Evolutionary conservation across 1,139 yeast genomes (phyloP).

Genomic region (Pichia sp.): DNA sequence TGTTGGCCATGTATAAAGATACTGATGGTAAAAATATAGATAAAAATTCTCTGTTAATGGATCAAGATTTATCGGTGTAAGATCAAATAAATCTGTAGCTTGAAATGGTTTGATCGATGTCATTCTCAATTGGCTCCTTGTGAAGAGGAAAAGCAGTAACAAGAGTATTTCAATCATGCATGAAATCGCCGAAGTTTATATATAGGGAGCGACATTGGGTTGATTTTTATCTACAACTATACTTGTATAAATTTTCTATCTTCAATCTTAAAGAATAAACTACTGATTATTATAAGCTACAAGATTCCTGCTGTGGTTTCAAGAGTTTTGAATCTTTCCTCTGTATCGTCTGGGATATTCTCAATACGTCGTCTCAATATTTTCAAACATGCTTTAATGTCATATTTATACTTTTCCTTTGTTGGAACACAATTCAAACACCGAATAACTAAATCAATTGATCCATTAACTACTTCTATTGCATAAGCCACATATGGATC

Average conservation of each 20-base stretch:
- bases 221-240: too few species aligned
- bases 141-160: not conserved
- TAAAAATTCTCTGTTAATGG: constrained; percentile 88
- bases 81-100: constrained; percentile 69
- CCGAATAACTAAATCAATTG: not conserved
- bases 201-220: too few species aligned
- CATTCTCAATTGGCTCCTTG: too few species aligned
- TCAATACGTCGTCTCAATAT: constrained; percentile 9
- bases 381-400: constrained; percentile 11
- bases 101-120: constrained; percentile 79
- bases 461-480: constrained; percentile 1
- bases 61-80: constrained; percentile 76
- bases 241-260: too few species aligned
- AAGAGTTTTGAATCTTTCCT: not conserved
- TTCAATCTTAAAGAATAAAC: too few species aligned
- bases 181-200: too few species aligned
- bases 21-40: constrained; percentile 74
- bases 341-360: not conserved
- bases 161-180: not conserved
- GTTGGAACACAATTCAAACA: constrained; percentile 1
- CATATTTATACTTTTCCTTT: constrained; percentile 6
- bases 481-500: constrained; percentile 24
- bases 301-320: not conserved
- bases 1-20: constrained; percentile 81
- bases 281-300: not conserved